Base-by-base conservation (phyloP, 2,329 filamentous ascomycete species). In the Conoideocrella luteorostrata region DNA sequence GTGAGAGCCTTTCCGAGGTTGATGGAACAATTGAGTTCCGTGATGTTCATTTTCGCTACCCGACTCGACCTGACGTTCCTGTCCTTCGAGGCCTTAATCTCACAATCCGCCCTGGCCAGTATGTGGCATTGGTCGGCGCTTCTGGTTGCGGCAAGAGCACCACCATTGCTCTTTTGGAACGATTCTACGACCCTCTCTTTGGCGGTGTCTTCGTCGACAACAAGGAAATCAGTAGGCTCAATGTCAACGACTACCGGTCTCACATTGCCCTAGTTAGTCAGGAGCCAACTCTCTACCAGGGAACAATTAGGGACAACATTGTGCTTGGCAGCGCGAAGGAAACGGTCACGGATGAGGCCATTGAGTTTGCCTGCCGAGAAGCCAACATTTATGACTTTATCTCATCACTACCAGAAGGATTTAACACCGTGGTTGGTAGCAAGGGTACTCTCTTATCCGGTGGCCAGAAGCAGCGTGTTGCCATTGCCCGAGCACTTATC, bases 321-420 rank as follows among this genome's bases (percentile, higher is more conserved):
- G 67, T 95, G 5, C 77, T 97, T 2, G 88, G 89, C 10, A 80
- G 80, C 30, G 70, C 84, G 7, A 69, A 74, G 11, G 78, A 84
- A 5, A 72, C 82, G 22, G 76, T 93, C 1, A 65, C 79, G 0
- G 88, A 96, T 46, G 80, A 83, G 45, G 76, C 77, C 2, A 74
- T 97, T 41, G 75, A 86, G 43, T 78, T 82, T 56, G 90, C 87
- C 2, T 95, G 89, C 70, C 84, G 84, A 46, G 88, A 95, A 60
- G 86, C 89, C 53, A 95, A 95, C 59, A 95, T 95, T 51, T 89
- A 90, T 65, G 88, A 95, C 56, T 95, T 95, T 59, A 89, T 95
- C 67, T 71, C 87, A 54, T 91, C 86, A 4, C 71, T 94, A 15
- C 88, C 87, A 1, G 88, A 95, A 2, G 89, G 88, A 13, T 89